Evolutionary conservation across 225 moss, liverwort and hornwort species (phyloP), one percentile per base, ranked within the genome.

Genomic region (Marchantia paleacea): DNA sequence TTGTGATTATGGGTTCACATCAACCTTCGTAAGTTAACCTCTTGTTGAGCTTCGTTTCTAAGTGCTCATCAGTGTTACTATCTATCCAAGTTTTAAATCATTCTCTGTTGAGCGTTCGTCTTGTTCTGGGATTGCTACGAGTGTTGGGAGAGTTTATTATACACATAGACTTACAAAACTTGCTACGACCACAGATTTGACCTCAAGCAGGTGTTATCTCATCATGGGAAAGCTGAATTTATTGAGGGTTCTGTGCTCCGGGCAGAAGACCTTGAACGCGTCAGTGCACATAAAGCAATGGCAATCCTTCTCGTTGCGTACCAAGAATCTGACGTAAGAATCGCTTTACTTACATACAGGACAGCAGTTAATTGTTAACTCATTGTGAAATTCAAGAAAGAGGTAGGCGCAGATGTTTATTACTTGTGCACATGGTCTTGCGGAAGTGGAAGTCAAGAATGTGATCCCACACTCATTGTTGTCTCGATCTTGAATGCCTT

Each of bases 221-320:
- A 88, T 1, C 79, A 94, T 31, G 95, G 97, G 7, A 86, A 84
- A 16, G 97, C 92, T 10, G 91, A 93, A 30, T 99, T 95, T 57
- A 92, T 99, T 22, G 91, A 99, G 85, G 97, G 97, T 29, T 95
- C 91, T 8, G 89, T 92, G 0, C 90, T 92, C 0, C 83, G 86
- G 52, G 86, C 89, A 60, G 75, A 88, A 0, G 93, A 99, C 63
- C 87, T 99, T 8, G 91, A 89, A 60, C 82, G 95, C 53, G 92
- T 93, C 12, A 91, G 91, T 65, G 97, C 92, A 12, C 84, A 89
- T 20, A 89, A 86, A 88, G 95, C 97, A 73, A 86, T 90, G 0
- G 92, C 95, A 54, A 83, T 99, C 75, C 93, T 99, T 75, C 85
- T 99, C 70, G 89, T 99, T 66, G 95, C 95, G 49, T 87, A 95